A percentile compares a stretch with the other conserved stretches of the same genome.
phyloP scores from a whole-genome alignment of 768 basidiomycete genomes.

The Melanogaster broomeanus region DNA sequence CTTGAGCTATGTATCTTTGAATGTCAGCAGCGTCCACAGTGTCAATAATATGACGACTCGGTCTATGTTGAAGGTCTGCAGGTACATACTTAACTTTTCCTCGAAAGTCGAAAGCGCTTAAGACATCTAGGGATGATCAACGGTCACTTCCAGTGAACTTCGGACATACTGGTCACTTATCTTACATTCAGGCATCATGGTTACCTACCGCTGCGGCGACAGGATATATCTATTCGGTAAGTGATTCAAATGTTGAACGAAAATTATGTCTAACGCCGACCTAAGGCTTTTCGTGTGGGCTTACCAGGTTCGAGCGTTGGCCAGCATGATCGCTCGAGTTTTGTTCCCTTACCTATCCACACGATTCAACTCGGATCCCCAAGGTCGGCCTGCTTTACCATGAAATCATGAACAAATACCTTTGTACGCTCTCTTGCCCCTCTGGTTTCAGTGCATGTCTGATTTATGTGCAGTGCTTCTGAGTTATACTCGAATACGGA shows the following conservation, averaged over 20 bases:
- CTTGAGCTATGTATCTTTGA: too few species aligned
- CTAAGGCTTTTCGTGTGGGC: slow-evolving; percentile 51
- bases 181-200: slow-evolving; percentile 34
- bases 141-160: too few species aligned
- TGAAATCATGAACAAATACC: slow-evolving; percentile 45
- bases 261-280: slow-evolving; percentile 1
- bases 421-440: slow-evolving; percentile 26
- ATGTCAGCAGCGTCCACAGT: too few species aligned
- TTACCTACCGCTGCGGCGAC: slow-evolving; percentile 43
- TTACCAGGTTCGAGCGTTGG: slow-evolving; percentile 44
- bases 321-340: slow-evolving; percentile 46
- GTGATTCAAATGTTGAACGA: not conserved
- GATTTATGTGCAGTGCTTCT: slow-evolving; percentile 33
- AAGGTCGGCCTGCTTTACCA: slow-evolving; percentile 44
- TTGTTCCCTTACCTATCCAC: not conserved
- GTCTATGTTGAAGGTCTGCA: too few species aligned
- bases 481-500: slow-evolving; percentile 35
- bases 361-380: not conserved
- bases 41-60: too few species aligned
- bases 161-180: too few species aligned
- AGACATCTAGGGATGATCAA: too few species aligned
- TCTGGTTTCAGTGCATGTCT: not conserved
- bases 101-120: too few species aligned
- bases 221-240: slow-evolving; percentile 43
- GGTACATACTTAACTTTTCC: too few species aligned